Evolutionary conservation across 768 basidiomycete genomes (phyloP).

Genomic region (Trametes cingulata): DNA sequence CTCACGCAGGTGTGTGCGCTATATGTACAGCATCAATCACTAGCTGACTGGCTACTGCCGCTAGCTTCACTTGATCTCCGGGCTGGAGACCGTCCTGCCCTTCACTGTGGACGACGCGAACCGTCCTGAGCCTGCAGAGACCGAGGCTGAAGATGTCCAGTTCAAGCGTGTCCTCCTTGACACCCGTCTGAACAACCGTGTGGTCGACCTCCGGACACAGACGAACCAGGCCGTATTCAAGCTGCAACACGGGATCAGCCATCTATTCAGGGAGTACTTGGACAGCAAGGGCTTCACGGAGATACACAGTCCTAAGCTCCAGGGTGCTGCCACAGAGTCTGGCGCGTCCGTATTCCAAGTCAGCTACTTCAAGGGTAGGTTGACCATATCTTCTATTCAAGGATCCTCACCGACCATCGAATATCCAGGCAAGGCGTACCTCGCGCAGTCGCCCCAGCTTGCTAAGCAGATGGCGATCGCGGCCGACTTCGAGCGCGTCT

Average conservation of each 20-base stretch:
- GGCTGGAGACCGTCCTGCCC: slow-evolving; percentile 76
- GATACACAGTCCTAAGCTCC: slow-evolving; percentile 97
- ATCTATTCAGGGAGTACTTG: slow-evolving; percentile 84
- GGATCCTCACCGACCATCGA: not conserved
- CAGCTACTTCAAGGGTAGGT: slow-evolving; percentile 89
- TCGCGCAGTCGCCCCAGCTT: slow-evolving; percentile 96
- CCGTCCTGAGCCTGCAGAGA: slow-evolving; percentile 82
- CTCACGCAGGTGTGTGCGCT: slow-evolving; percentile 64
- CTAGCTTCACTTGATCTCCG: slow-evolving; percentile 66
- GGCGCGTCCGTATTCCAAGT: slow-evolving; percentile 99
- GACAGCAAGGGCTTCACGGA: slow-evolving; percentile 78
- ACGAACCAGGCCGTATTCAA: slow-evolving; percentile 97
- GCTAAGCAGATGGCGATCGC: slow-evolving; percentile 99
- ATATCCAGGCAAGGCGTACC: slow-evolving; percentile 73
- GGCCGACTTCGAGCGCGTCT: slow-evolving; percentile 96
- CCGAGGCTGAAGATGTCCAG: slow-evolving; percentile 59
- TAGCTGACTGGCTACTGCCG: not conserved
- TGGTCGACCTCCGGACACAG: slow-evolving; percentile 93
- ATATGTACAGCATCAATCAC: not conserved
- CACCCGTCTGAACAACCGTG: slow-evolving; percentile 91
- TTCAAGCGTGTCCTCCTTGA: slow-evolving; percentile 85
- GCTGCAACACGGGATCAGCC: slow-evolving; percentile 85
- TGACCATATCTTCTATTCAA: not conserved
- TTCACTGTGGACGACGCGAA: slow-evolving; percentile 94
- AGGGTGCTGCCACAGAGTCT: slow-evolving; percentile 95